Percentiles rank a stretch among this genome's conserved stretches.
These are phyloP conservation scores for Castanospermum australe DNA, from an alignment of 306 rosid genomes.

Conservation along the genomic window DNA sequence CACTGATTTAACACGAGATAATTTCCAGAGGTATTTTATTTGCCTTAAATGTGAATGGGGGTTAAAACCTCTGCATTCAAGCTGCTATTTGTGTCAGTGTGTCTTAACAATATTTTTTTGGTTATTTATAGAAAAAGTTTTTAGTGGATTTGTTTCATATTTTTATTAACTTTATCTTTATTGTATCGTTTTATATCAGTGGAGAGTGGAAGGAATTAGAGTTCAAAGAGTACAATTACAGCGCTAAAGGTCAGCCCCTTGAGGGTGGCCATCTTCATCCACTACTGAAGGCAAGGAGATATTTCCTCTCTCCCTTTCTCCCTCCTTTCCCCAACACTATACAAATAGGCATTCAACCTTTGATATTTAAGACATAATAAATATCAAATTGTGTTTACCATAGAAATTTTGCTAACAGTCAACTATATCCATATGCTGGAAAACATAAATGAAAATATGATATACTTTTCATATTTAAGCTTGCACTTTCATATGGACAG, in stretches of 20 bases:
- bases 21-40: conserved; percentile 62
- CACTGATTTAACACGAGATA: conserved; percentile 81
- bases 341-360: background rate
- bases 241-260: conserved; percentile 81
- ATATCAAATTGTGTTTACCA: background rate
- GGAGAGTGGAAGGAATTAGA: conserved; percentile 85
- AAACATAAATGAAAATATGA: background rate
- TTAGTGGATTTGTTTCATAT: background rate
- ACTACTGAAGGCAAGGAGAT: conserved; percentile 72
- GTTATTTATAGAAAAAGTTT: background rate
- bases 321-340: background rate
- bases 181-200: conserved; percentile 36
- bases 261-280: conserved; percentile 96
- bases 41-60: background rate
- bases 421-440: conserved; percentile 7
- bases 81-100: background rate
- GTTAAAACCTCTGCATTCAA: background rate
- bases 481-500: conserved; percentile 11
- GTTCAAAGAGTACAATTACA: conserved; percentile 84
- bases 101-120: background rate
- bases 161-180: conserved; percentile 25
- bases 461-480: background rate
- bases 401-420: background rate
- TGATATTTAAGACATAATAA: background rate
- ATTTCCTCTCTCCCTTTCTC: background rate